Percentiles rank a stretch among this genome's conserved stretches.
These are phyloP conservation scores for Hymenoscyphus infarciens DNA, from an alignment of 2,329 filamentous ascomycete genomes.

Conservation along the genomic window DNA sequence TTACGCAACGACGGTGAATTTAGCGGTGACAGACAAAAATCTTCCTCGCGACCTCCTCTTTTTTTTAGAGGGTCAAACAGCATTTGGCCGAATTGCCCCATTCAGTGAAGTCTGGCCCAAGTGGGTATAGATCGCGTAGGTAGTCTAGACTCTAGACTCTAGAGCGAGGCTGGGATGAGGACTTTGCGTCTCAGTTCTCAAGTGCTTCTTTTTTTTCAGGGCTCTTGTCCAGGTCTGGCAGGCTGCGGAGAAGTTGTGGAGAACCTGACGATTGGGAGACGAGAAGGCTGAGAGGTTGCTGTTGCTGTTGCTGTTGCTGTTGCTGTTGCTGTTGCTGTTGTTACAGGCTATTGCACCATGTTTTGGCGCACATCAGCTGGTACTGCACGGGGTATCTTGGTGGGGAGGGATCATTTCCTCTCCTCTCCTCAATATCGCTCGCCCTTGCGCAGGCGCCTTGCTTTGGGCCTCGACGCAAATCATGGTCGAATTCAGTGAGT, in stretches of 20 bases:
- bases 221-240: too few relatives aligned
- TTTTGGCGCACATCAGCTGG: slow-evolving; percentile 1
- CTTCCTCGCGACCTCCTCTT: neutral
- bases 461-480: slow-evolving; percentile 1
- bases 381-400: neutral
- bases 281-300: neutral
- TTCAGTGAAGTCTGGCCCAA: neutral
- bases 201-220: neutral
- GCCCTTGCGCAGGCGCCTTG: neutral
- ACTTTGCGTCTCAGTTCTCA: neutral
- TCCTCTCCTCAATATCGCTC: neutral
- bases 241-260: neutral
- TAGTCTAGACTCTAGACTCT: too few relatives aligned
- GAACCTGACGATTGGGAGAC: neutral
- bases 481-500: neutral
- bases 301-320: too few relatives aligned
- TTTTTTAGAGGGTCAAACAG: neutral
- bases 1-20: neutral
- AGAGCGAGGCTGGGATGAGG: neutral
- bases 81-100: slow-evolving; percentile 5
- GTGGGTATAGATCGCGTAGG: neutral
- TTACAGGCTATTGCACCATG: neutral
- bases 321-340: neutral
- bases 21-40: neutral
- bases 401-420: neutral